A percentile compares a stretch with the other conserved stretches of the same genome.
Conservation (phyloP, 768 basidiomycete genomes). For the Kwoniella dejecticola region DNA sequence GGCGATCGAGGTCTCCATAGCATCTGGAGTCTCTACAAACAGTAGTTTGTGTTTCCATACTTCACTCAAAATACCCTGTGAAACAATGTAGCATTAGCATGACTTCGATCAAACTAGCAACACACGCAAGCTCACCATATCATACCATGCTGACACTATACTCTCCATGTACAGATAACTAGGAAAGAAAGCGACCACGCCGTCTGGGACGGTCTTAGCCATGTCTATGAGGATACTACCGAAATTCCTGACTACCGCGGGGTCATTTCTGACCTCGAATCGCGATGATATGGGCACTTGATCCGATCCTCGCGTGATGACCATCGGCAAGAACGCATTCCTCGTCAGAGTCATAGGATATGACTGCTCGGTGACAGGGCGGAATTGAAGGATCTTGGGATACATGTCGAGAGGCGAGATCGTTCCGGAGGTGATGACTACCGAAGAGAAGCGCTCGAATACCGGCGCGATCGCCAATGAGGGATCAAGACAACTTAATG, state of each 20-base stretch:
- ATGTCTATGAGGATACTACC: slow-evolving; percentile 97
- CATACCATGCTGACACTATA: slow-evolving; percentile 99
- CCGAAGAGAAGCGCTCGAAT: slow-evolving; percentile 95
- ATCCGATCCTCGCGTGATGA: slow-evolving; percentile 96
- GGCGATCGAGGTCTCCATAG: slow-evolving; percentile 97
- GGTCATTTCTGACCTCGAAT: slow-evolving; percentile 98
- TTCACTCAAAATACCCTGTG: slow-evolving; percentile 93
- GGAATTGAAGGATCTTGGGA: slow-evolving; percentile 98
- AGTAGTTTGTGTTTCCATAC: slow-evolving; percentile 99
- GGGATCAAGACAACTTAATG: slow-evolving; percentile 85
- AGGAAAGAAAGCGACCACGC: slow-evolving; percentile 98
- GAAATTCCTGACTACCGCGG: slow-evolving; percentile 97
- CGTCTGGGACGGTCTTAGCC: slow-evolving; percentile 96
- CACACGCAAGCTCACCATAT: slow-evolving; percentile 76
- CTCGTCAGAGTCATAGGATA: slow-evolving; percentile 97
- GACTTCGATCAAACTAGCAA: too few relatives aligned
- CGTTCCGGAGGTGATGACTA: slow-evolving; percentile 98
- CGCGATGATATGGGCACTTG: slow-evolving; percentile 98
- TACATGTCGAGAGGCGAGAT: slow-evolving; percentile 99
- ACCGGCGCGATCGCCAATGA: slow-evolving; percentile 96
- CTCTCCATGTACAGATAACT: slow-evolving; percentile 99
- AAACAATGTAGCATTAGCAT: too few relatives aligned
- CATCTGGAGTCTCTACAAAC: slow-evolving; percentile 98
- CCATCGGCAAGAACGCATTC: slow-evolving; percentile 93
- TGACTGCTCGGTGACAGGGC: slow-evolving; percentile 92